Base-by-base conservation (phyloP, 2,329 filamentous ascomycete genomes). In the Catunica adiposa region DNA sequence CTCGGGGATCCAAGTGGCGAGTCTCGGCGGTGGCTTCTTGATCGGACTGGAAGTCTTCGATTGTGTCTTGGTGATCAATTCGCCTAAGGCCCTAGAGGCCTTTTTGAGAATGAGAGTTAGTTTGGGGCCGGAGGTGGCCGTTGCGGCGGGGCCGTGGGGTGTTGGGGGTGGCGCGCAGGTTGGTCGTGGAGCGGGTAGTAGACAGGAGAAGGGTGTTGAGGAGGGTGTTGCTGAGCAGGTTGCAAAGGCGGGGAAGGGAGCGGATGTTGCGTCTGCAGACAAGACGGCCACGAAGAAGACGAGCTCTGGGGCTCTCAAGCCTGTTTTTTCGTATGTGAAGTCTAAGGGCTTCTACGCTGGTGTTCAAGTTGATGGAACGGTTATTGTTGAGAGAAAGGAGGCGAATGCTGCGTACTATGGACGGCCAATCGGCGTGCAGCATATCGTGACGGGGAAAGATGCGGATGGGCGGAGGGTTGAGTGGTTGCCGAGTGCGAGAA, bases 391-490 rank as follows among this genome's bases (percentile, higher is more conserved):
- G 67, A 79, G 89, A 53, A 83, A 79, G n/a, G 86, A 90, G 57
- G 89, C 90, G 64, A 96, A 96, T 63, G 83, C 87, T 54, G 78
- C 79, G 4, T 95, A 95, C 64, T 95, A 94, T 66, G 83, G 84
- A 22, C 74, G 84, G n/a, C 61, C 64, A 3, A 63, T 78, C 23
- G 62, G 69, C 0, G 73, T 72, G 1, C 67, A 71, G 23, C 67
- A 68, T 58, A 77, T 79, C 55, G 64, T 79, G 11, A 67, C 64
- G 2, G 74, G 73, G 23, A 68, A 73, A 44, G 17, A 2, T 22
- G 56, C 42, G 3, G 34, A 29, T 9, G 44, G 25, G 2, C 51
- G 50, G 26, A 57, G 26, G 26, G 51, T 57, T 5, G 17, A 40
- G n/a, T 57, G 56, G 56, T 51, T 51, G 8, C 22, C n/a, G 46